Base-by-base conservation (phyloP, 768 basidiomycete species). In the Phylloporus sp. region DNA sequence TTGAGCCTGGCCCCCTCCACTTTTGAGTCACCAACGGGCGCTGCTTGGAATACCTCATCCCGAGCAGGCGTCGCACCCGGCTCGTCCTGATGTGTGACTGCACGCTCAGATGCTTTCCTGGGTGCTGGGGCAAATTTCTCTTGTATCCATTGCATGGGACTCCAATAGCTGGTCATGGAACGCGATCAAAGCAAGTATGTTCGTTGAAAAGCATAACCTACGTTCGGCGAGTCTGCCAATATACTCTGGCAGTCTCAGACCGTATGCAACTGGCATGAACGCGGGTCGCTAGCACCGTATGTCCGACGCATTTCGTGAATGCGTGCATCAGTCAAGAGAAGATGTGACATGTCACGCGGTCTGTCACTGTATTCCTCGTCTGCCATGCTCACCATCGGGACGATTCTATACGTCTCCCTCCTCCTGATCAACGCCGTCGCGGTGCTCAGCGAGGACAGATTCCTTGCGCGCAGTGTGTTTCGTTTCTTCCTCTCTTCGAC, bases 381-480 rank as follows among this genome's bases (percentile, higher is more conserved):
- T 16, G 41, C 16, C 23, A 45, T 84, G 78, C 70, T 81, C 52
- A 69, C 77, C 52, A 71, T 91, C 40, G 89, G 88, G 35, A 80
- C 80, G 15, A 80, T 97, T 57, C 72, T 97, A 60, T 92, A 97
- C 75, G 86, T 93, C 50, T 75, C 83, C 23, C 77, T 99, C 22
- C 82, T 99, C 38, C 76, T 97, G 65, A 82, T 94, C 61, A 98
- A 99, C 69, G 91, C 94, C 40, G 83, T 98, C 69, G 95, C 95
- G 8, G 86, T 99, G 52, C 78, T 99, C 55, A 95, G 85, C 63
- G 95, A 99, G 71, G 95, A 99, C 61, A 82, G 95, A 7, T 99
- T 99, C 72, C 84, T 99, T 49, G 88, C 93, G 20, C 78, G 86
- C 66, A 93, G 94, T 95, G 66, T 60, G 88, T 79, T 50, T 51